Conservation (phyloP, 2,329 filamentous ascomycete species). For the Penicillium crustosum region DNA sequence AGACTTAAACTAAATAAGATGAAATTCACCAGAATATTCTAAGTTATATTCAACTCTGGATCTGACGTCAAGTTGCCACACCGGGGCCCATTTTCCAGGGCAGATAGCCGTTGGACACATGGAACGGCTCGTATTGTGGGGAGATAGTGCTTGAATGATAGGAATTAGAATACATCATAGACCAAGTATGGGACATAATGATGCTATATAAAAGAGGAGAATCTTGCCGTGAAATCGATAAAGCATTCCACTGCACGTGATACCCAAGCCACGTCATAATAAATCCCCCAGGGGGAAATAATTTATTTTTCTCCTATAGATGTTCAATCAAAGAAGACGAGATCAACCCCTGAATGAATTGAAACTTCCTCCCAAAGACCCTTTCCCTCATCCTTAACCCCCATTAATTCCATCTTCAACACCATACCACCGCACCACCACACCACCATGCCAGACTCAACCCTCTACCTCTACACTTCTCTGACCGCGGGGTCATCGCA, state of each 20-base stretch:
- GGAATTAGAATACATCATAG: not conserved
- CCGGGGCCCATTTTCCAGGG: conserved; percentile 2
- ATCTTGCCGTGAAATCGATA: not conserved
- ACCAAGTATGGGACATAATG: not conserved
- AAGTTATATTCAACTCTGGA: not conserved
- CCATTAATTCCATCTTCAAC: not conserved
- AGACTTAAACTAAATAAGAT: not conserved
- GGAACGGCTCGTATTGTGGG: conserved; percentile 11
- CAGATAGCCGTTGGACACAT: conserved; percentile 1
- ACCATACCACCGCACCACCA: too few relatives aligned
- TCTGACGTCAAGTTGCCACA: conserved; percentile 29
- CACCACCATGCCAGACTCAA: conserved; percentile 49
- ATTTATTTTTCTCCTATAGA: conserved; percentile 1
- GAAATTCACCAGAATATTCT: not conserved
- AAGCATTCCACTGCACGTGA: not conserved
- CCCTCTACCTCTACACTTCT: conserved; percentile 93
- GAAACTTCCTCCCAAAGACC: not conserved
- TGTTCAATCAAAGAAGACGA: not conserved
- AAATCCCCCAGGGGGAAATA: not conserved
- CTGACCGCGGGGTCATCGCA: conserved; percentile 93
- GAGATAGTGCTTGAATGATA: not conserved
- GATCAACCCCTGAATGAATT: conserved; percentile 1
- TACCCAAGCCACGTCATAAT: conserved; percentile 4
- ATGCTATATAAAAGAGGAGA: not conserved
- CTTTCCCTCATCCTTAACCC: not conserved